These are phyloP conservation scores for Pyrenophora seminiperda DNA, from an alignment of 2,329 filamentous ascomycete species.

Conservation along the genomic window DNA sequence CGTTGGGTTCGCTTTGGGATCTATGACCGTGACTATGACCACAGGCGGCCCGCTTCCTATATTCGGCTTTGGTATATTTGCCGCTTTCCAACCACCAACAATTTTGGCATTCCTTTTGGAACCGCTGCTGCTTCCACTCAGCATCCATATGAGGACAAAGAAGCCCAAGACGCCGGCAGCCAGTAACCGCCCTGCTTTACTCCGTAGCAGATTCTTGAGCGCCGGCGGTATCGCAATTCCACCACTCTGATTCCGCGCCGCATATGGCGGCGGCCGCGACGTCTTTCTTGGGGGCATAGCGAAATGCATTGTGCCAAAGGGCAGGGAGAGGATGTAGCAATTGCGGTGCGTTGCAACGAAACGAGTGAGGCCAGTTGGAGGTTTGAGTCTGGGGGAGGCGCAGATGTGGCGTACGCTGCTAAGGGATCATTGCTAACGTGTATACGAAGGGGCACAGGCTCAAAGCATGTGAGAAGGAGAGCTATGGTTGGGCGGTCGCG, in stretches of 20 bases:
- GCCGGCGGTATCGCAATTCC: conserved; percentile 50
- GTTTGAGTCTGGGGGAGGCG: conserved; percentile 3
- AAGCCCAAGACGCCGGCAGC: conserved; percentile 62
- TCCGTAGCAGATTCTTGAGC: conserved; percentile 54
- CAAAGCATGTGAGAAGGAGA: conserved; percentile 4
- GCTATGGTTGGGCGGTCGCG: conserved; percentile 7
- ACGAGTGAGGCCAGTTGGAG: conserved; percentile 28
- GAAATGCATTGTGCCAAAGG: conserved; percentile 70
- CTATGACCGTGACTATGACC: conserved; percentile 85
- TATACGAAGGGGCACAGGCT: not conserved
- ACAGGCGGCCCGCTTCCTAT: conserved; percentile 57
- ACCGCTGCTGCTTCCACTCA: conserved; percentile 38
- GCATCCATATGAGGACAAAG: conserved; percentile 51
- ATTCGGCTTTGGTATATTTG: conserved; percentile 38
- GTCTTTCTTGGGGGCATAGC: conserved; percentile 85
- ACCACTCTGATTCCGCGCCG: conserved; percentile 59
- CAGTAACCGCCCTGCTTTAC: conserved; percentile 64
- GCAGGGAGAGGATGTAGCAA: conserved; percentile 19
- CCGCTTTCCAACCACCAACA: conserved; percentile 15
- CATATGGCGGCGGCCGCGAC: conserved; percentile 75
- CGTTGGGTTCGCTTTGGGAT: conserved; percentile 67
- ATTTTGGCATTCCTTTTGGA: conserved; percentile 15
- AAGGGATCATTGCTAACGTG: conserved; percentile 24
- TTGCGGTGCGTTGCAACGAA: conserved; percentile 15
- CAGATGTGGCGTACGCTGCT: conserved; percentile 10